Percentiles rank a stretch among this genome's conserved stretches.
Evolutionary conservation across 129 eudicot genomes (phyloP).

Genomic region (Lonicera japonica): DNA sequence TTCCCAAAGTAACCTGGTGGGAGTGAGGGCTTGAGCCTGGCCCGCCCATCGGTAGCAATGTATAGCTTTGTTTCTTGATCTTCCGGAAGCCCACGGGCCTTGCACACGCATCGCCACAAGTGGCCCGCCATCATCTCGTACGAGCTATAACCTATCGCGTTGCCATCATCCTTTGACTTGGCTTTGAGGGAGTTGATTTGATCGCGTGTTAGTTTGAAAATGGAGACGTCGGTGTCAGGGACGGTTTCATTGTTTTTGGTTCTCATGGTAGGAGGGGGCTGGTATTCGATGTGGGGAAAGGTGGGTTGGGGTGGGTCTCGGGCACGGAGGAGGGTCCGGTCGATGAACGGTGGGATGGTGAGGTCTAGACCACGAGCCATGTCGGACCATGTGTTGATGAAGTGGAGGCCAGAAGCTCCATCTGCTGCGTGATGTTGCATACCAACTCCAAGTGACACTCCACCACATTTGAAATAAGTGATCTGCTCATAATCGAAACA

Average conservation of each 20-base stretch:
- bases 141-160: constrained; percentile 56
- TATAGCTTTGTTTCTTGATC: constrained; percentile 74
- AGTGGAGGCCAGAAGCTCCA: constrained; percentile 83
- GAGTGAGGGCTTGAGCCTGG: constrained; percentile 52
- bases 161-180: constrained; percentile 62
- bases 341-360: constrained; percentile 61
- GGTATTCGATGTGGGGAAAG: constrained; percentile 65
- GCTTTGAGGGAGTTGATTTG: constrained; percentile 69
- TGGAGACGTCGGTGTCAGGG: constrained; percentile 47
- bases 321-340: constrained; percentile 62
- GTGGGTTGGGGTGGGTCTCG: constrained; percentile 57
- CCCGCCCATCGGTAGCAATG: constrained; percentile 83
- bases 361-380: constrained; percentile 75
- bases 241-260: constrained; percentile 16
- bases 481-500: constrained; percentile 34
- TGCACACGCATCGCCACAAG: constrained; percentile 73
- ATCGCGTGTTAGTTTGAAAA: constrained; percentile 61
- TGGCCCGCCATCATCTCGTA: constrained; percentile 82
- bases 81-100: constrained; percentile 61
- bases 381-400: constrained; percentile 83
- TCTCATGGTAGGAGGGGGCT: constrained; percentile 64
- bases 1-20: constrained; percentile 87
- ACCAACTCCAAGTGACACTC: constrained; percentile 86
- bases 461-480: constrained; percentile 78
- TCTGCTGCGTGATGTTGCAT: constrained; percentile 94